Conservation (phyloP, 2,329 filamentous ascomycete species). For the Pleomassaria siparia region DNA sequence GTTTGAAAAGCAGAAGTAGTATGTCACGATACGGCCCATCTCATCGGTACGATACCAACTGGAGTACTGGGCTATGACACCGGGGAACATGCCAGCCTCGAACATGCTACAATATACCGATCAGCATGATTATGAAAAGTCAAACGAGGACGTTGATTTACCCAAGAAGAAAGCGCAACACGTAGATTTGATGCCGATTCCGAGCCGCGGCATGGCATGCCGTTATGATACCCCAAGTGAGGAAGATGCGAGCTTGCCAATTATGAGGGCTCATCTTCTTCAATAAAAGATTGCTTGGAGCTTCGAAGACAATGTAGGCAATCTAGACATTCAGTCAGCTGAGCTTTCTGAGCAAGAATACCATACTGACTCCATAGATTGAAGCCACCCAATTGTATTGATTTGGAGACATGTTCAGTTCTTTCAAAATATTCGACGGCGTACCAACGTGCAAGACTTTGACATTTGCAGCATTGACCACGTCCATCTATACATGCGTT, state of each 20-base stretch:
- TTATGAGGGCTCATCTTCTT: constrained; percentile 39
- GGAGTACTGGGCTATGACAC: constrained; percentile 37
- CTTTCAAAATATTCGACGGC: constrained; percentile 20
- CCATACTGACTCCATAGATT: constrained; percentile 18
- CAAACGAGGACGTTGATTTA: constrained; percentile 26
- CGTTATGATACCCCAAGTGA: constrained; percentile 28
- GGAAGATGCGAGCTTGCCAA: constrained; percentile 38
- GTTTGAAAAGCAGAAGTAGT: constrained; percentile 40
- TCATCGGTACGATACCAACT: constrained; percentile 44
- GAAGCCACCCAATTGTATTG: constrained; percentile 29
- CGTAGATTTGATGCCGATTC: constrained; percentile 27
- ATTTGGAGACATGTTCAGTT: constrained; percentile 22
- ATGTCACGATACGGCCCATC: constrained; percentile 38
- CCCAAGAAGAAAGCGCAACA: constrained; percentile 25
- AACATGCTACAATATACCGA: constrained; percentile 26
- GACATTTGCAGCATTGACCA: constrained; percentile 24
- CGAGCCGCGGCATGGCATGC: constrained; percentile 32
- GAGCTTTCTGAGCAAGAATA: too few relatives aligned
- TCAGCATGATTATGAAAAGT: too few relatives aligned
- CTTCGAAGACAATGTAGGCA: constrained; percentile 27
- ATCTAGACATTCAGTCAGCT: constrained; percentile 11
- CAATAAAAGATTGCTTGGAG: constrained; percentile 41
- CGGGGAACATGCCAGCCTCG: constrained; percentile 30
- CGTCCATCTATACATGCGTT: constrained; percentile 18
- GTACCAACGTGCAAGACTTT: constrained; percentile 24